Conservation (phyloP, 225 moss, liverwort and hornwort species). For the Straminergon stramineum region DNA sequence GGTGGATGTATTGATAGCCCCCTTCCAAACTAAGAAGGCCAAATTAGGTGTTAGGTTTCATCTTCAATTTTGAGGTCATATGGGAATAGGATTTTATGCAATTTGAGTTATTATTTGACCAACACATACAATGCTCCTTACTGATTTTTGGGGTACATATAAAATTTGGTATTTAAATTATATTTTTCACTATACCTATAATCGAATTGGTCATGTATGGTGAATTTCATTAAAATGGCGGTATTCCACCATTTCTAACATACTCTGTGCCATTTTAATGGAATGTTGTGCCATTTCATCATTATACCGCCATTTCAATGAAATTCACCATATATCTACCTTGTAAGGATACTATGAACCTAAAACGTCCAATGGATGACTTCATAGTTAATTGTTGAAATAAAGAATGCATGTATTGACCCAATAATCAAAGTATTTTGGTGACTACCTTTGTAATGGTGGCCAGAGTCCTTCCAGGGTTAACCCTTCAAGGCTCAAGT, state of each 20-base stretch:
- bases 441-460: background rate
- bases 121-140: background rate
- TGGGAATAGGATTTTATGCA: background rate
- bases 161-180: background rate
- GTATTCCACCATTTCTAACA: too few species aligned
- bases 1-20: background rate
- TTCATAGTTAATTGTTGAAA: too few species aligned
- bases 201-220: background rate
- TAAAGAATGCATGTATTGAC: background rate
- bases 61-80: background rate
- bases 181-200: background rate
- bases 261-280: too few species aligned
- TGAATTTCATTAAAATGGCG: too few species aligned
- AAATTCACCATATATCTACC: too few species aligned
- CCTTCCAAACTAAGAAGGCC: background rate
- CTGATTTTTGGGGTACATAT: accelerated
- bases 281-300: too few species aligned
- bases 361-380: background rate
- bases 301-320: too few species aligned
- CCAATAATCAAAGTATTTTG: background rate
- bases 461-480: too few species aligned
- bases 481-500: too few species aligned
- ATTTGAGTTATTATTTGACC: background rate
- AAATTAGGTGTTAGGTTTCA: background rate
- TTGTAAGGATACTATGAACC: accelerated